Evolutionary conservation across 441 rosid species (phyloP), one percentile per base, ranked within the genome.

Genomic region (Croton laevigatus): DNA sequence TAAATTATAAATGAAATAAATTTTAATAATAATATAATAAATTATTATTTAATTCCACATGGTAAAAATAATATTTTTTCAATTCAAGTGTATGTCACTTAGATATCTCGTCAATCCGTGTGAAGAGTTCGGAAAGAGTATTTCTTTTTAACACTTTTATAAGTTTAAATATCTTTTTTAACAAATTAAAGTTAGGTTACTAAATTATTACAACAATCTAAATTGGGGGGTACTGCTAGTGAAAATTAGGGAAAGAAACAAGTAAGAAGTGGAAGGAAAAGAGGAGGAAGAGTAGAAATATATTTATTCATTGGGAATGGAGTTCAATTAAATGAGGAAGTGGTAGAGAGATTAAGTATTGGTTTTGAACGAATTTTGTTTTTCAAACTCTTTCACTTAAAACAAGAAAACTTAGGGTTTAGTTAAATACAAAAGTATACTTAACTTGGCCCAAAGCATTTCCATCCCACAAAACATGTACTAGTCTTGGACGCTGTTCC

Each of bases 381-480:
- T 8, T 74, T 44, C 67, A 71, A 68, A 37, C 58, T 40, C 74
- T 55, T 81, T 82, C 86, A 64, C 82, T 55, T 12, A 10, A 40
- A 78, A 66, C 83, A 34, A 88, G 77, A 76, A 72, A 67, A 61
- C 88, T 38, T 84, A 52, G 89, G 88, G 76, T 37, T 71, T 46
- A 66, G 84, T 46, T 59, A 61, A 62, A 40, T 8, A 13, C 48
- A 53, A 54, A 13, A 53, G 63, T 8, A 14, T 45, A 54, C 13
- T n/a, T 14, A 2, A 13, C 79, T 3, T 49, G 77, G 85, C 81
- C 79, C 82, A 57, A 86, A 80, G 84, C 81, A 66, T 54, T 66
- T 70, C n/a, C 82, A 67, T 70, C 90, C 85, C 88, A 80, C 70
- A 82, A 83, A 83, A 79, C 90, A 89, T 90, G 93, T 86, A 71